Percentiles rank a stretch among this genome's conserved stretches.
Conservation (phyloP, 352 stramenopile genomes). For the Globisporangium yorkense region DNA sequence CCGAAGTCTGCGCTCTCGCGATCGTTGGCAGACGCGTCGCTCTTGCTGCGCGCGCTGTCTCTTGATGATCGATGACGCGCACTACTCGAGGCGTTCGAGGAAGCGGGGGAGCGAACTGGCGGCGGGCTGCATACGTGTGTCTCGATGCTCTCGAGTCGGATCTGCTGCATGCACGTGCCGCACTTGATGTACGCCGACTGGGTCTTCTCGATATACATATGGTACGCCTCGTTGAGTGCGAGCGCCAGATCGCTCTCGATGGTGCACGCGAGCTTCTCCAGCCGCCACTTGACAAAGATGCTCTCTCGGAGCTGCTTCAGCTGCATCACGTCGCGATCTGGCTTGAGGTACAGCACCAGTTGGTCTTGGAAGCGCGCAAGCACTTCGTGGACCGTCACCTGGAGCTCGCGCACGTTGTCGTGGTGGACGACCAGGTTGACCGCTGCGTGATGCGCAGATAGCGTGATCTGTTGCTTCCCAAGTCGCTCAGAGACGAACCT, state of each 20-base stretch:
- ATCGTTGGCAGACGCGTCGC: not conserved
- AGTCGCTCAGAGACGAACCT: constrained; percentile 30
- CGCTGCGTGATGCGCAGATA: constrained; percentile 30
- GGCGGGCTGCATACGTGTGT: constrained; percentile 31
- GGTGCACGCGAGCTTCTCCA: constrained; percentile 34
- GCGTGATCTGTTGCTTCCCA: constrained; percentile 27
- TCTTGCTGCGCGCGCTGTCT: not conserved
- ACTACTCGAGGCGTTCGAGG: constrained; percentile 4
- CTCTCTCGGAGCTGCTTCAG: constrained; percentile 28
- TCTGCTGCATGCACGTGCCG: constrained; percentile 50
- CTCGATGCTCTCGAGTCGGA: constrained; percentile 49
- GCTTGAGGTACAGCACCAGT: constrained; percentile 45
- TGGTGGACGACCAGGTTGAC: constrained; percentile 50
- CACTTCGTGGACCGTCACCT: constrained; percentile 51
- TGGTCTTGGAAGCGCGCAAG: constrained; percentile 35
- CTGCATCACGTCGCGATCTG: constrained; percentile 45
- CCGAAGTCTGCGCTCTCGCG: not conserved
- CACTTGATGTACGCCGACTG: constrained; percentile 48
- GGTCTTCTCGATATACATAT: constrained; percentile 49
- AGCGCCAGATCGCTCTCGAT: constrained; percentile 44
- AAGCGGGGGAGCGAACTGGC: constrained; percentile 10
- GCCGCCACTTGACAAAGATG: constrained; percentile 45
- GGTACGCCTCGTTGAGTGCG: constrained; percentile 44
- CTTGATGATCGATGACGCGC: not conserved
- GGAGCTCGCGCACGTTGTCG: constrained; percentile 28